Percentiles rank a stretch among this genome's conserved stretches.
phyloP scores from a whole-genome alignment of 2,329 filamentous ascomycete species.

The Rhynchosporium agropyri region DNA sequence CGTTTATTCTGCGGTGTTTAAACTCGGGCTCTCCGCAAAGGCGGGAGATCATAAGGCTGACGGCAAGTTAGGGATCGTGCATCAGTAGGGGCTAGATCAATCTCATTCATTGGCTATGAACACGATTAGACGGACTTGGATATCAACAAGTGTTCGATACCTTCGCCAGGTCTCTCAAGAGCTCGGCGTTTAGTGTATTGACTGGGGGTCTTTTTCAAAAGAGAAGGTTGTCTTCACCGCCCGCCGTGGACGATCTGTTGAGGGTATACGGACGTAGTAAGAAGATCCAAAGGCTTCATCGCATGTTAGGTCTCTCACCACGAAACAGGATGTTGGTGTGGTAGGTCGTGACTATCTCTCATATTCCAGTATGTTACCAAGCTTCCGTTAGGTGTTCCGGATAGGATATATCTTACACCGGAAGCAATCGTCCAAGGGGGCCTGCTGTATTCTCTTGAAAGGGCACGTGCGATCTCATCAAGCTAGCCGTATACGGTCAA shows the following conservation, averaged over 20 bases:
- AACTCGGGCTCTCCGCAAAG: conserved; percentile 24
- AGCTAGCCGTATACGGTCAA: conserved; percentile 1
- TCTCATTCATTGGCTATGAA: conserved; percentile 18
- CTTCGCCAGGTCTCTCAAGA: conserved; percentile 15
- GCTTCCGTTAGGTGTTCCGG: background rate
- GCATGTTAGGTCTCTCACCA: background rate
- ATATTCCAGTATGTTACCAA: background rate
- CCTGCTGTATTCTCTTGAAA: conserved; percentile 7
- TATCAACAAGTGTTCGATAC: background rate
- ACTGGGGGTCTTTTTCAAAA: conserved; percentile 7
- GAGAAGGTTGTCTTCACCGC: background rate
- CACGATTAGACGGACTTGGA: conserved; percentile 7
- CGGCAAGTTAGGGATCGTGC: conserved; percentile 10
- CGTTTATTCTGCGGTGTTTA: conserved; percentile 11
- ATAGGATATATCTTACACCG: conserved; percentile 5
- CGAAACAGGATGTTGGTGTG: background rate
- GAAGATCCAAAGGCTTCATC: background rate
- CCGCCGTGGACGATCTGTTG: conserved; percentile 12
- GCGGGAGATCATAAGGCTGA: conserved; percentile 25
- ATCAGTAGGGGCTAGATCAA: conserved; percentile 3
- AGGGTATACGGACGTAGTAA: background rate
- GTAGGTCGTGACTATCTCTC: background rate
- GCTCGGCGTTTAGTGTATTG: conserved; percentile 16
- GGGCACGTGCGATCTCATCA: background rate
- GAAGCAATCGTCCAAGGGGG: conserved; percentile 10